Conservation (phyloP, 352 stramenopile species). For the Phytopythium vexans region DNA sequence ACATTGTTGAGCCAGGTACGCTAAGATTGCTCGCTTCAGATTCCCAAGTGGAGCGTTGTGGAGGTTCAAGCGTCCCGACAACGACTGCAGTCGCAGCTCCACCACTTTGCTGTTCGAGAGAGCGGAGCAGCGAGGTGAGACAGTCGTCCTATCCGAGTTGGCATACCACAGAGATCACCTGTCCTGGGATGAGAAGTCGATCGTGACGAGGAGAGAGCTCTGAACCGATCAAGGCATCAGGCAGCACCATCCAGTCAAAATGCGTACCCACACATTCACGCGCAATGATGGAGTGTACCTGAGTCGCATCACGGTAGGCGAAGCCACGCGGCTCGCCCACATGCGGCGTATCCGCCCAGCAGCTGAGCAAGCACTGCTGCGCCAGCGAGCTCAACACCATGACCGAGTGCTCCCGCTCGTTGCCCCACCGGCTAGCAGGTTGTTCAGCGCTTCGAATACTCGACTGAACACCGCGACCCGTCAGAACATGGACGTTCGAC, state of each 20-base stretch:
- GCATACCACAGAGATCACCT: too few relatives aligned
- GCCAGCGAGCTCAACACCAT: conserved; percentile 1
- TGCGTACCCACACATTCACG: too few relatives aligned
- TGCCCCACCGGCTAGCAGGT: not conserved
- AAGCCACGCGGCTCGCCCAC: not conserved
- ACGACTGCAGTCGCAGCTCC: conserved; percentile 2
- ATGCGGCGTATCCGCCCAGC: not conserved
- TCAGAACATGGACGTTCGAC: too few relatives aligned
- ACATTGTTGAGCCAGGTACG: conserved; percentile 6
- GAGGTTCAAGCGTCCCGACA: conserved; percentile 7
- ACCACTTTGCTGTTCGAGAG: not conserved
- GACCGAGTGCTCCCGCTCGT: not conserved
- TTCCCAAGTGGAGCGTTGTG: conserved; percentile 23
- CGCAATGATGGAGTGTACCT: too few relatives aligned
- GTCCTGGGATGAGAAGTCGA: too few relatives aligned
- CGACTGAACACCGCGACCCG: too few relatives aligned
- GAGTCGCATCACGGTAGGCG: too few relatives aligned
- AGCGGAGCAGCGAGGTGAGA: not conserved
- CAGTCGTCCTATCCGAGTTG: too few relatives aligned
- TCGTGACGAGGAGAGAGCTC: too few relatives aligned
- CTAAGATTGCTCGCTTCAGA: conserved; percentile 30
- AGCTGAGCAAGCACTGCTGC: conserved; percentile 2
- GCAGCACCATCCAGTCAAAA: too few relatives aligned
- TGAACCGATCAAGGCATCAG: too few relatives aligned
- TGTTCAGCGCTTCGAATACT: too few relatives aligned